These are phyloP conservation scores for Wickerhamomyces mucosus DNA, from an alignment of 805 yeast species.

Conservation along the genomic window DNA sequence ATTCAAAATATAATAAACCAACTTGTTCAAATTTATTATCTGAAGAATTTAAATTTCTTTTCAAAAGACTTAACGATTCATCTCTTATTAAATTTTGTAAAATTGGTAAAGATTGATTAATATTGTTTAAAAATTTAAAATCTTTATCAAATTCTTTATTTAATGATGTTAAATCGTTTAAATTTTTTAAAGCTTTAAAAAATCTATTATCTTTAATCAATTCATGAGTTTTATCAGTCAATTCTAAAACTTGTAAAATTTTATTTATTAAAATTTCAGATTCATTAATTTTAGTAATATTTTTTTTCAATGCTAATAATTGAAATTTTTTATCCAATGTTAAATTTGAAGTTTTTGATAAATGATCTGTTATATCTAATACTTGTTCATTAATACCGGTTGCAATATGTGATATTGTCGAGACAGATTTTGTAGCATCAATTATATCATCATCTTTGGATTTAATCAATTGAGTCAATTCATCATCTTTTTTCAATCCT, in stretches of 20 bases:
- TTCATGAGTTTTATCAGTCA: slow-evolving; percentile 79
- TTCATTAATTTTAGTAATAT: slow-evolving; percentile 58
- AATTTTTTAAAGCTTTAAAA: slow-evolving; percentile 76
- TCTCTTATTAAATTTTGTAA: slow-evolving; percentile 64
- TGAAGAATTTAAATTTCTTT: slow-evolving; percentile 52
- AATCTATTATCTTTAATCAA: slow-evolving; percentile 65
- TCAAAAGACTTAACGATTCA: slow-evolving; percentile 58
- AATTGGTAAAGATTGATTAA: slow-evolving; percentile 68
- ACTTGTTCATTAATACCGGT: slow-evolving; percentile 47
- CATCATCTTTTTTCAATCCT: slow-evolving; percentile 51
- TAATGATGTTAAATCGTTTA: slow-evolving; percentile 63
- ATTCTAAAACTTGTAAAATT: slow-evolving; percentile 74
- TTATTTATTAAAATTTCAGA: slow-evolving; percentile 59
- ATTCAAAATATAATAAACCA: slow-evolving; percentile 47
- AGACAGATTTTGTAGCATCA: slow-evolving; percentile 52
- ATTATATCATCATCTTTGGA: slow-evolving; percentile 47
- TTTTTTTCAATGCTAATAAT: slow-evolving; percentile 51
- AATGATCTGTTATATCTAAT: slow-evolving; percentile 41
- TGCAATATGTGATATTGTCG: slow-evolving; percentile 49
- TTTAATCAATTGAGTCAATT: slow-evolving; percentile 53
- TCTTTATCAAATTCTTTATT: slow-evolving; percentile 63
- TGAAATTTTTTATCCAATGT: slow-evolving; percentile 53
- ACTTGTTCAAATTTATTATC: slow-evolving; percentile 34
- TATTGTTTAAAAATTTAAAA: slow-evolving; percentile 66
- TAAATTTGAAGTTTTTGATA: slow-evolving; percentile 57